Conservation (phyloP, 257 asterid species). For the Echium plantagineum region DNA sequence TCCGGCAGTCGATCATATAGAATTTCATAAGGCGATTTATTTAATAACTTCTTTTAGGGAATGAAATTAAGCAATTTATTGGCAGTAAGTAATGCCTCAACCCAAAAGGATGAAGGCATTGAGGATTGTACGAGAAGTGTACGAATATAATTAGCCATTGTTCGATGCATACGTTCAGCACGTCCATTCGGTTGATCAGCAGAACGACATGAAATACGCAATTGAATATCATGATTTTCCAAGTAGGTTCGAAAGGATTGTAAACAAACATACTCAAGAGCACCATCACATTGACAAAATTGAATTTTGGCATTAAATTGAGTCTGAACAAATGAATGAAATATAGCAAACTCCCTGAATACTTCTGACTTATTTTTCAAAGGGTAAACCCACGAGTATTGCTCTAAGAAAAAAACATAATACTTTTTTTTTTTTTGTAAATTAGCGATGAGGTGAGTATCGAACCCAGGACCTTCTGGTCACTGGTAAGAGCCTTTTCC, state of each 20-base stretch:
- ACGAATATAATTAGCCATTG: not conserved
- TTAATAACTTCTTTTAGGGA: too few relatives aligned
- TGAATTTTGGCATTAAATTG: not conserved
- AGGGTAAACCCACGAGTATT: too few relatives aligned
- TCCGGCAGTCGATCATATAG: too few relatives aligned
- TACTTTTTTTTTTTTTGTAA: too few relatives aligned
- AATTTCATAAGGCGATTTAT: too few relatives aligned
- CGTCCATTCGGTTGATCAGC: slow-evolving; percentile 2
- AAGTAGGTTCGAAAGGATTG: not conserved
- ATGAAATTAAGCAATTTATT: too few relatives aligned
- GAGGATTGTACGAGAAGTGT: not conserved
- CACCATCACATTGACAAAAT: not conserved
- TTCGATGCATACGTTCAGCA: slow-evolving; percentile 1
- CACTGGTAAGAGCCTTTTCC: too few relatives aligned
- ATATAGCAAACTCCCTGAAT: not conserved
- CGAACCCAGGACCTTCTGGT: too few relatives aligned
- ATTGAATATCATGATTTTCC: not conserved
- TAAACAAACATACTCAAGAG: not conserved
- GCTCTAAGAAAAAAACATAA: too few relatives aligned
- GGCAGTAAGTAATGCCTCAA: too few relatives aligned
- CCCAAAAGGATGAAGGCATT: not conserved
- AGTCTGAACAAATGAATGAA: not conserved
- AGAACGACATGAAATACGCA: not conserved
- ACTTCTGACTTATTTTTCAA: too few relatives aligned
- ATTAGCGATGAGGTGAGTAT: too few relatives aligned